phyloP scores from a whole-genome alignment of 2,329 filamentous ascomycete species.

The Aureobasidium sp. region DNA sequence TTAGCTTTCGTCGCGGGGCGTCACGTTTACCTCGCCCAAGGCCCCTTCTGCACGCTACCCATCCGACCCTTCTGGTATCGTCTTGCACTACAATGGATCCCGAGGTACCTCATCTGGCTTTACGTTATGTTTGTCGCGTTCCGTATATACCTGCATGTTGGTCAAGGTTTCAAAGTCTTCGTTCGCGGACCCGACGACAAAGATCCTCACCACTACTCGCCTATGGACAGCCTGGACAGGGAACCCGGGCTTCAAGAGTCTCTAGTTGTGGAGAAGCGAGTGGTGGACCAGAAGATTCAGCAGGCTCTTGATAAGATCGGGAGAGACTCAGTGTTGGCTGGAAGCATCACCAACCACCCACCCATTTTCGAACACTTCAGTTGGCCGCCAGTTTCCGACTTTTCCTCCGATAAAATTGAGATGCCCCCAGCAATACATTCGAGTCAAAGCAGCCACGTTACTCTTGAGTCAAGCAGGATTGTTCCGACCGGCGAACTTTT shows the following conservation, averaged over 20 bases:
- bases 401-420: background rate
- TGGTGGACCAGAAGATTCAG: background rate
- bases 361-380: slow-evolving; percentile 1
- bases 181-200: slow-evolving; percentile 33
- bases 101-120: slow-evolving; percentile 73
- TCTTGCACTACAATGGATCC: slow-evolving; percentile 75
- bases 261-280: slow-evolving; percentile 9
- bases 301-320: slow-evolving; percentile 13
- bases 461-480: background rate
- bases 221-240: background rate
- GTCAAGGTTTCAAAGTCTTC: slow-evolving; percentile 47
- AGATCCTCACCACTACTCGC: slow-evolving; percentile 9
- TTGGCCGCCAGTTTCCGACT: slow-evolving; percentile 5
- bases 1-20: slow-evolving; percentile 68
- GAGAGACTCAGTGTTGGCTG: background rate
- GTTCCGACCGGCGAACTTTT: background rate
- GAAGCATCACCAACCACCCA: background rate
- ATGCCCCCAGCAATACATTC: background rate
- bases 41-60: slow-evolving; percentile 76
- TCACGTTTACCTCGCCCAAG: slow-evolving; percentile 66
- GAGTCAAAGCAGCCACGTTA: slow-evolving; percentile 17
- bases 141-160: slow-evolving; percentile 76
- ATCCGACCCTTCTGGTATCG: slow-evolving; percentile 74
- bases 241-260: slow-evolving; percentile 1
- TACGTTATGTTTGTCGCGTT: slow-evolving; percentile 71